Base-by-base conservation (phyloP, 108 stramenopile genomes). In the Fistulifera solaris region DNA sequence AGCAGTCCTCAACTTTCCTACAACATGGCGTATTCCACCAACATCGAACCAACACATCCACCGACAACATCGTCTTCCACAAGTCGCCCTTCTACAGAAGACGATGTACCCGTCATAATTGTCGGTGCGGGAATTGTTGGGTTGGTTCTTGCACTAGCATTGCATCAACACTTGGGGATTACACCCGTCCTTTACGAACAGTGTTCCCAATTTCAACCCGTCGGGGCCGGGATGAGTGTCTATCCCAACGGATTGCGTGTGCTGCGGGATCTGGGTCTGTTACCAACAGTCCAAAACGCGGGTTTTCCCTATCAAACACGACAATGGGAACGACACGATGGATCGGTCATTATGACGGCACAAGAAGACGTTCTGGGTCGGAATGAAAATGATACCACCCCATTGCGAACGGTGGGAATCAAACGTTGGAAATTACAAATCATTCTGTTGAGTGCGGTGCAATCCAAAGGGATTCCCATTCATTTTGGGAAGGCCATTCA, bases 231-330 rank as follows among this genome's bases (percentile, higher is more conserved):
- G 35, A 77, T 85, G 24, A 78, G 83, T 0, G 57, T 84, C 52
- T 85, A 81, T 41, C 63, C 83, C 62, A 85, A 85, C 40, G 83
- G 78, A 1, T 40, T 85, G 0, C 63, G 83, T 12, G 83, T 81
- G 1, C 25, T 85, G 45, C 68, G 65, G 14, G 62, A 35, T 35
- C 31, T 35, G 6, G 31, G 31, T 35, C 31, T 35, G 3, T 35
- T 35, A 8, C 76, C 1, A 67, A 64, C 14, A 40, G 62, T 80
- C 6, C 63, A 66, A 1, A 38, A 43, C 10, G 63, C 63, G 48
- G 83, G 83, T 43, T 76, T 69, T 43, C 73, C 73, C 15, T 84
- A 84, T 59, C 13, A 67, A 2, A 74, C 60, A 42, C 52, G 83
- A 38, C 56, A 75, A 23, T 84, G 77, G 77, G 72, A 75, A 62